Conservation (phyloP, 2,329 filamentous ascomycete genomes). For the Cercospora zeina region DNA sequence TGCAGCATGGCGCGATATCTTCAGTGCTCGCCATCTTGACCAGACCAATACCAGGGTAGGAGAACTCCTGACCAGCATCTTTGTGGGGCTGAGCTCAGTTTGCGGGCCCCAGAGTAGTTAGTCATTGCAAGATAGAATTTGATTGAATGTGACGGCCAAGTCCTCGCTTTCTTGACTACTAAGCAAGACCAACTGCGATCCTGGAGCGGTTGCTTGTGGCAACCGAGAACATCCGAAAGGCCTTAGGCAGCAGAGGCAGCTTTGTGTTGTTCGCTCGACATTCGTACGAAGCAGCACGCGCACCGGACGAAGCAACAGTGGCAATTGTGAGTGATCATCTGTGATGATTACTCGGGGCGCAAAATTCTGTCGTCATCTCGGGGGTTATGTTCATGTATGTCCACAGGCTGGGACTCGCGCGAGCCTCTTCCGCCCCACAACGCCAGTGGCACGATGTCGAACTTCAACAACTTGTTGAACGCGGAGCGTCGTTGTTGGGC, state of each 20-base stretch:
- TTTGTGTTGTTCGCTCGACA: background rate
- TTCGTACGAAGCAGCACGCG: background rate
- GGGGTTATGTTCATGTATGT: no score
- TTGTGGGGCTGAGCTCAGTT: background rate
- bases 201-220: background rate
- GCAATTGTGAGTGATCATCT: background rate
- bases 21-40: background rate
- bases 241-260: background rate
- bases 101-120: background rate
- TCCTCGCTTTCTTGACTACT: background rate
- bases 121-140: background rate
- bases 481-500: no score
- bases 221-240: background rate
- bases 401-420: background rate
- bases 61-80: constrained; percentile 1
- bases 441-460: background rate
- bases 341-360: background rate
- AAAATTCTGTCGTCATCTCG: background rate
- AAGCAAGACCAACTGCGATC: background rate
- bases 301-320: background rate
- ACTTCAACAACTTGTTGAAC: background rate
- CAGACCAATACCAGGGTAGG: background rate
- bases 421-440: background rate
- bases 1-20: background rate
- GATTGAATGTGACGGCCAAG: background rate